A percentile compares a stretch with the other conserved stretches of the same genome.
These are phyloP conservation scores for Vaccinium myrtillus DNA, from an alignment of 148 eudicot genomes.

Conservation along the genomic window DNA sequence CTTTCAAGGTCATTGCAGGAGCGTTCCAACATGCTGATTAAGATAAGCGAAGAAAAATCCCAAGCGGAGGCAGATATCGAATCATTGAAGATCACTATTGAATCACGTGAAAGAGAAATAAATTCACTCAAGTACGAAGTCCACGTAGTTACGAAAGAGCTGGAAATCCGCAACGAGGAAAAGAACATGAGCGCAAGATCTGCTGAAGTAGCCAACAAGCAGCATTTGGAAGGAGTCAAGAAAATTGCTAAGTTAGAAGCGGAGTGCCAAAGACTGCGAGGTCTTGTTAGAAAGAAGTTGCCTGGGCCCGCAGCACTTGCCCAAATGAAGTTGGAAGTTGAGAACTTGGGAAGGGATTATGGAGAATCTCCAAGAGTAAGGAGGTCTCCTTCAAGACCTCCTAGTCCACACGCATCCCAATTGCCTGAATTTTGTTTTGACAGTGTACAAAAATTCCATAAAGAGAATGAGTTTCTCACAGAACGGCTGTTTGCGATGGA, in stretches of 20 bases:
- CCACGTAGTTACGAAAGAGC: constrained; percentile 74
- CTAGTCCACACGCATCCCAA: constrained; percentile 59
- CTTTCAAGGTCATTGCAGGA: constrained; percentile 92
- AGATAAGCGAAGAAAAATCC: constrained; percentile 76
- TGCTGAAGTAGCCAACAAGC: constrained; percentile 92
- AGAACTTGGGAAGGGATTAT: constrained; percentile 76
- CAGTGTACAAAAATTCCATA: constrained; percentile 58
- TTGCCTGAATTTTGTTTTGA: constrained; percentile 71
- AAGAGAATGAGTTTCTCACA: constrained; percentile 79
- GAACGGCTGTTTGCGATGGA: constrained; percentile 84
- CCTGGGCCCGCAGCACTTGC: constrained; percentile 99
- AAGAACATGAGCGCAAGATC: constrained; percentile 87
- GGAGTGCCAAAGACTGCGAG: constrained; percentile 94
- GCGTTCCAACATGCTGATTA: constrained; percentile 80
- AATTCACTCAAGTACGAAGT: constrained; percentile 89
- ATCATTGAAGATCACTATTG: constrained; percentile 63
- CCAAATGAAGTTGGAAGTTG: constrained; percentile 98
- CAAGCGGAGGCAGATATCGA: constrained; percentile 89
- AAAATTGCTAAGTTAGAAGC: constrained; percentile 91
- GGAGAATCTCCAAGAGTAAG: constrained; percentile 58
- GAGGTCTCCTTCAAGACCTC: constrained; percentile 75
- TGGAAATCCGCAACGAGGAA: constrained; percentile 95
- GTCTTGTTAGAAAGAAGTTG: constrained; percentile 91
- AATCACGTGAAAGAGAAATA: constrained; percentile 85
- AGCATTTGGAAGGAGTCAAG: constrained; percentile 86